Evolutionary conservation across 2,329 filamentous ascomycete species (phyloP).

Genomic region (Tolypocladium capitatum): DNA sequence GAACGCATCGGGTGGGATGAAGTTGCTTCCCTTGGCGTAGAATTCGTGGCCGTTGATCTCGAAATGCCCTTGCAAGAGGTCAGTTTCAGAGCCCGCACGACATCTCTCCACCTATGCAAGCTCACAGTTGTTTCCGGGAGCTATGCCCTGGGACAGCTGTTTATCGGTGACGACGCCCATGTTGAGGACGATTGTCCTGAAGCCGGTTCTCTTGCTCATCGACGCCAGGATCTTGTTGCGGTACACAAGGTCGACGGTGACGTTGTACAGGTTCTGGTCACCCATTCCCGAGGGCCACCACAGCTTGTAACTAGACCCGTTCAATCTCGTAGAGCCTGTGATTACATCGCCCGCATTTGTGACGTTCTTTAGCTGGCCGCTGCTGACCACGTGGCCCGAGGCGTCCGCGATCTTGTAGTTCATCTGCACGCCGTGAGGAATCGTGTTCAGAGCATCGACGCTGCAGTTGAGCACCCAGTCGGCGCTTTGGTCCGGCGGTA

Average conservation of each 20-base stretch:
- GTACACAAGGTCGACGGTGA: constrained; percentile 34
- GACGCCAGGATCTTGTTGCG: constrained; percentile 13
- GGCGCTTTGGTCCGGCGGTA: constrained; percentile 40
- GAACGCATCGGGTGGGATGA: constrained; percentile 8
- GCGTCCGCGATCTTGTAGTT: constrained; percentile 31
- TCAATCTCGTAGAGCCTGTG: constrained; percentile 32
- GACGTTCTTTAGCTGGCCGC: constrained; percentile 16
- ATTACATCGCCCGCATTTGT: constrained; percentile 28
- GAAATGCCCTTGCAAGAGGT: constrained; percentile 35
- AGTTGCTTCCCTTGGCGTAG: constrained; percentile 28
- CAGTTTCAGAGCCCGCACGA: too few relatives aligned
- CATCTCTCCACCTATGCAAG: too few relatives aligned
- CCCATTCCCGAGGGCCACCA: constrained; percentile 51
- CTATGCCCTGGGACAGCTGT: constrained; percentile 38
- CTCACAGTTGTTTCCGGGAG: constrained; percentile 22
- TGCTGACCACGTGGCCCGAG: constrained; percentile 22
- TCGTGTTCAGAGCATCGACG: constrained; percentile 38
- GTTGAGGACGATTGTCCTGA: constrained; percentile 49
- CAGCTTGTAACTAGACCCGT: constrained; percentile 30
- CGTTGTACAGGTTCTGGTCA: constrained; percentile 41
- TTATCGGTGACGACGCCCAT: constrained; percentile 37
- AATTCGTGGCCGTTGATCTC: constrained; percentile 52
- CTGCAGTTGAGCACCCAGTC: constrained; percentile 50
- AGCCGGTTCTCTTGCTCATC: constrained; percentile 42
- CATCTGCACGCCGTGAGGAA: constrained; percentile 29